Conservation (phyloP, 1,284 basidiomycete genomes). For the Dichomitus squalens region DNA sequence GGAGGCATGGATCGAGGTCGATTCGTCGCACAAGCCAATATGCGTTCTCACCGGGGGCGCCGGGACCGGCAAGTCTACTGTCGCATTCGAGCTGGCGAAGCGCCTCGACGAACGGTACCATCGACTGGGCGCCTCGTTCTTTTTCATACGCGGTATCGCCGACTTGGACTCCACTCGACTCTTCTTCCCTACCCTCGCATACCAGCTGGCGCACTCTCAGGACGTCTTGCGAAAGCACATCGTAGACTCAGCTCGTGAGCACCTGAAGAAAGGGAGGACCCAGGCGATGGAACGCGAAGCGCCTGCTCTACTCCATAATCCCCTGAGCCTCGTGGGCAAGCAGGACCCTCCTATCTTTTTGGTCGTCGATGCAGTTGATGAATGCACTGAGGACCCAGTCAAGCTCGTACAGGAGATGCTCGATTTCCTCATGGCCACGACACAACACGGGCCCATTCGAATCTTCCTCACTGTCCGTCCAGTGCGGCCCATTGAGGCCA, state of each 20-base stretch:
- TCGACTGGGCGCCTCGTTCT: slow-evolving; percentile 15
- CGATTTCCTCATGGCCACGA: not conserved
- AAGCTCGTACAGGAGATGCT: slow-evolving; percentile 6
- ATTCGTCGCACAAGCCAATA: not conserved
- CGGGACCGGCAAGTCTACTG: slow-evolving; percentile 19
- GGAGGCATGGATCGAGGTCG: slow-evolving; percentile 2
- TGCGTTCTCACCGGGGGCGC: slow-evolving; percentile 14
- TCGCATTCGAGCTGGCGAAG: slow-evolving; percentile 13
- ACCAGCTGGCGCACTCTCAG: slow-evolving; percentile 1
- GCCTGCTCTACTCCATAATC: not conserved
- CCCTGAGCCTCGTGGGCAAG: not conserved
- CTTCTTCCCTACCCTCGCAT: slow-evolving; percentile 12
- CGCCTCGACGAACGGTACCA: slow-evolving; percentile 1
- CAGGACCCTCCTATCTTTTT: not conserved
- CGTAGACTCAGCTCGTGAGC: not conserved
- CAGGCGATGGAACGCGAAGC: not conserved
- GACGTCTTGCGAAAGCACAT: not conserved
- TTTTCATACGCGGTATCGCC: slow-evolving; percentile 12
- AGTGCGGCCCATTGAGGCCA: not conserved
- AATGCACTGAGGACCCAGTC: slow-evolving; percentile 2
- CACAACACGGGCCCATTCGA: not conserved
- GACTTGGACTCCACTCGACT: slow-evolving; percentile 1
- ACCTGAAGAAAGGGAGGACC: not conserved
- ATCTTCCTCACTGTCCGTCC: slow-evolving; percentile 2
- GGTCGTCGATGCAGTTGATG: slow-evolving; percentile 3